phyloP scores from a whole-genome alignment of 75 land plant genomes.

The Pinus albicaulis region DNA sequence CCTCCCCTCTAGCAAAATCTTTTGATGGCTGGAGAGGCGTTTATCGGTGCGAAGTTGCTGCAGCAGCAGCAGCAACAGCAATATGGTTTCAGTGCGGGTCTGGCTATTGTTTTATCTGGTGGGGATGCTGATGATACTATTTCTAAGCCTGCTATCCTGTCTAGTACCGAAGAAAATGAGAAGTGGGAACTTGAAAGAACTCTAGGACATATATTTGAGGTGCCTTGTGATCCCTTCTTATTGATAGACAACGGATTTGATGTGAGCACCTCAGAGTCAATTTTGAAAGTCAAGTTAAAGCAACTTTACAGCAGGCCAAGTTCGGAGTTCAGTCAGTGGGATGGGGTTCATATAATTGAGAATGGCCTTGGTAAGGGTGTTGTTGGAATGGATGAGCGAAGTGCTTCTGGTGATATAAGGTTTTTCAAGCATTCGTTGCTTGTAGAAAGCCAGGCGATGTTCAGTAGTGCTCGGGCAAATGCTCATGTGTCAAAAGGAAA shows the following conservation, averaged over 20 bases:
- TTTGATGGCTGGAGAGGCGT: conserved; percentile 46
- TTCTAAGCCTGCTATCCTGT: conserved; percentile 33
- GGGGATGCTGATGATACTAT: conserved; percentile 20
- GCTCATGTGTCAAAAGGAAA: too few species aligned
- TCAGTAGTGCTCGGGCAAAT: too few species aligned
- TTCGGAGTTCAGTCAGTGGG: neutral
- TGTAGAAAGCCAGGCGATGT: too few species aligned
- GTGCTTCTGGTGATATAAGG: too few species aligned
- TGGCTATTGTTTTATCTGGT: conserved; percentile 43
- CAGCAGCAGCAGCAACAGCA: too few species aligned
- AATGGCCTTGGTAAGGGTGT: too few species aligned
- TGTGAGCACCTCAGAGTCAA: conserved; percentile 15
- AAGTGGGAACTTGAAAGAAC: conserved; percentile 63
- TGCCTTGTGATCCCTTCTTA: conserved; percentile 31
- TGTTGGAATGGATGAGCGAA: too few species aligned
- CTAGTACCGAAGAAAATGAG: conserved; percentile 48
- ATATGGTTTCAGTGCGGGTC: conserved; percentile 32
- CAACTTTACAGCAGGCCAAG: neutral
- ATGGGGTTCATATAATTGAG: too few species aligned
- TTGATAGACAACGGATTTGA: conserved; percentile 18
- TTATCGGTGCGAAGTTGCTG: neutral
- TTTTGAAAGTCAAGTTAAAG: conserved; percentile 21
- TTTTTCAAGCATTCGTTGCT: too few species aligned
- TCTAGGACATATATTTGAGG: neutral
- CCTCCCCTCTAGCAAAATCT: too few species aligned